These are phyloP conservation scores for barley (Hordeum vulgare) DNA, from an alignment of 176 grass and related monocot species.

Conservation along the genomic window DNA sequence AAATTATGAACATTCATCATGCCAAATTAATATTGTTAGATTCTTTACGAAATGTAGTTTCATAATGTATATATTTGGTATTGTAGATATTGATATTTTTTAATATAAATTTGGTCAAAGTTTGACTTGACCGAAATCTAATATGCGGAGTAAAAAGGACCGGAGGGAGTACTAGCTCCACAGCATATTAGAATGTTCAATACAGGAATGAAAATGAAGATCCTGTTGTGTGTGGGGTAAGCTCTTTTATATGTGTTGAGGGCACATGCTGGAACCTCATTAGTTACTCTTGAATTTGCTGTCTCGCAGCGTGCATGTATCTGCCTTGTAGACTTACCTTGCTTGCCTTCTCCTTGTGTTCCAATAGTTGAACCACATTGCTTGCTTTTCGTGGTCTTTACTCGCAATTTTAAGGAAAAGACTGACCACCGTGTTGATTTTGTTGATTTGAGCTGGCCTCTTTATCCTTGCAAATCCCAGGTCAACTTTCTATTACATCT, in stretches of 20 bases:
- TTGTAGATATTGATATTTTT: too few relatives aligned
- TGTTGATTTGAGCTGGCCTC: not conserved
- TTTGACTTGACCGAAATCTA: too few relatives aligned
- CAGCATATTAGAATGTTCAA: not conserved
- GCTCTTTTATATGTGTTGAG: not conserved
- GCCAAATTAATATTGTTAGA: too few relatives aligned
- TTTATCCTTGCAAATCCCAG: not conserved
- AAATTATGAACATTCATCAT: too few relatives aligned
- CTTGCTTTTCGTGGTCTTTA: not conserved
- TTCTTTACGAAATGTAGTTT: too few relatives aligned
- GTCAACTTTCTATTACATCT: not conserved
- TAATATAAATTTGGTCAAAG: too few relatives aligned
- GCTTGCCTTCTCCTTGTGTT: not conserved
- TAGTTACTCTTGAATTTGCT: not conserved
- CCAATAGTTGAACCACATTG: not conserved
- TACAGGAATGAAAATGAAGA: not conserved
- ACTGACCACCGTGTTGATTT: not conserved
- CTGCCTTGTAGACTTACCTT: not conserved
- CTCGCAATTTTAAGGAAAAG: not conserved
- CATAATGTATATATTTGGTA: too few relatives aligned
- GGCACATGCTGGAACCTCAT: not conserved
- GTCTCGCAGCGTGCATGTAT: too few relatives aligned
- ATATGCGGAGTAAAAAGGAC: too few relatives aligned
- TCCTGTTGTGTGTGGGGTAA: not conserved
- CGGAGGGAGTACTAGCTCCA: too few relatives aligned